Base-by-base conservation (phyloP, 805 yeast species). In the Soucietia sequanensis region DNA sequence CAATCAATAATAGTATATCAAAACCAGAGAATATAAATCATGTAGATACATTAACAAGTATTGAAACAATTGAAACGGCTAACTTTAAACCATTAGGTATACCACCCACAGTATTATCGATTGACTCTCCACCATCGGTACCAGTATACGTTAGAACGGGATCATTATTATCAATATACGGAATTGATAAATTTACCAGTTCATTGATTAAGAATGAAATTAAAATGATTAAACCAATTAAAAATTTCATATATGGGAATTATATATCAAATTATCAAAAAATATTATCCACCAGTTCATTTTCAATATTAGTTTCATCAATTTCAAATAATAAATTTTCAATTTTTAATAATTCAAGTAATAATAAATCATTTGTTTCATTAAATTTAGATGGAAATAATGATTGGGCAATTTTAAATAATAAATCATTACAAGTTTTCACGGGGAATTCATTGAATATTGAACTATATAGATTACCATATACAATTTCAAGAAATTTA, bases 351-450 rank as follows among this genome's bases (percentile, higher is more conserved):
- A 32, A 41, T 30, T 42, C 27, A 34, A 47, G 38, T 29, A 57
- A 52, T 23, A 41, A 52, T 13, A 68, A 62, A 30, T 60, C 79
- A 3, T 69, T 76, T 41, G 70, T 68, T 7, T 62, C 57, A 27
- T 38, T 81, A 17, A 41, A 60, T 3, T 49, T 81, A 38, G 84
- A 81, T 42, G 88, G 88, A 2, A 60, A 75, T 1, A 53, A 54
- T 13, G 88, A 81, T 46, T 81, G 84, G 84, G 83, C 81, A 1
- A 37, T 81, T 3, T 61, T 81, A 30, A 62, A 72, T 27, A 58
- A 65, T 1, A 51, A 61, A 11, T 64, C 80, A 0, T 49, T 81
- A 15, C 78, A 77, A 30, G 72, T 69, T 1, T 78, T 68, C 43
- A 52, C 73, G 6, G 87, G 86, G 1, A 60, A 69, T n/a, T 68